A percentile compares a stretch with the other conserved stretches of the same genome.
Evolutionary conservation across 805 yeast genomes (phyloP).

Genomic region (Brettanomyces nanus): DNA sequence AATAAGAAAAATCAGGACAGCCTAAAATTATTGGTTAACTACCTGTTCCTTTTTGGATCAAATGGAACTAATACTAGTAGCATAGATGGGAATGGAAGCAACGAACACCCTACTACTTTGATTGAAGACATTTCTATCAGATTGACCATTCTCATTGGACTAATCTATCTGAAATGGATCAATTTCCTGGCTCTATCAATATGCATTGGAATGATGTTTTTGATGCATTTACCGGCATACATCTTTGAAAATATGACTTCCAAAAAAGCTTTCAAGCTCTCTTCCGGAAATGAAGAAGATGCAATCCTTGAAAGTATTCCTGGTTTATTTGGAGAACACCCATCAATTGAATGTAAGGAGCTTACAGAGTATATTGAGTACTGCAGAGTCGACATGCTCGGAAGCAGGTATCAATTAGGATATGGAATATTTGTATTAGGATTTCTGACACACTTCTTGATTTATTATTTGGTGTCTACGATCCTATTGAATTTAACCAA

Average conservation of each 20-base stretch:
- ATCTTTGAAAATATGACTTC: slow-evolving; percentile 7
- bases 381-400: background rate
- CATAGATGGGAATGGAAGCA: too few relatives aligned
- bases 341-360: background rate
- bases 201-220: slow-evolving; percentile 12
- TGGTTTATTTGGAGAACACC: background rate
- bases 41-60: slow-evolving; percentile 9
- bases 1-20: slow-evolving; percentile 1
- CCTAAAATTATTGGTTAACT: slow-evolving; percentile 9
- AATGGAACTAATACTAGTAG: slow-evolving; percentile 8
- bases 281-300: background rate
- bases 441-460: slow-evolving; percentile 10
- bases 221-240: slow-evolving; percentile 15
- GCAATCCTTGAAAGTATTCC: slow-evolving; percentile 2
- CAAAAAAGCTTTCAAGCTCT: background rate
- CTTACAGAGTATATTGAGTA: background rate
- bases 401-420: slow-evolving; percentile 1
- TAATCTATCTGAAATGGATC: slow-evolving; percentile 16
- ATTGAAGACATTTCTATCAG: slow-evolving; percentile 2
- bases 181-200: slow-evolving; percentile 14
- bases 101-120: too few relatives aligned
- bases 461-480: slow-evolving; percentile 10
- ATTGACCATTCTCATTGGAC: slow-evolving; percentile 8
- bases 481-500: slow-evolving; percentile 6
- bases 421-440: background rate